Percentiles rank a stretch among this genome's conserved stretches.
Evolutionary conservation across 768 basidiomycete genomes (phyloP).

Genomic region (Amanita thiersii): DNA sequence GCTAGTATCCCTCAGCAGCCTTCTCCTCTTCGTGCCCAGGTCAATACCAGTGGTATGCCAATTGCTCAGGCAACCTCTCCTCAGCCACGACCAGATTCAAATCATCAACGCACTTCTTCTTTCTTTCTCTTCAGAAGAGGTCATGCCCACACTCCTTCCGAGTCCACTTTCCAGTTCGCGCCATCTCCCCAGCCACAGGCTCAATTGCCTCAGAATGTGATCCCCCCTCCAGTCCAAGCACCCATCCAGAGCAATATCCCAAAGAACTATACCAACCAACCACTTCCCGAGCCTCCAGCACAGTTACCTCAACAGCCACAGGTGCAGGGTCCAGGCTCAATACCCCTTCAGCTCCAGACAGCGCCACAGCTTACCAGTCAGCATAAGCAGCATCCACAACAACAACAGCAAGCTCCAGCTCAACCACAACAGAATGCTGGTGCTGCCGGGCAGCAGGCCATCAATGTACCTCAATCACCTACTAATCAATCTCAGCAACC

Average conservation of each 20-base stretch:
- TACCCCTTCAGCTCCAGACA: constrained; percentile 7
- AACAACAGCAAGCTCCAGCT: constrained; percentile 15
- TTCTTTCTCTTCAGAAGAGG: constrained; percentile 53
- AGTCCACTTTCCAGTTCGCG: constrained; percentile 13
- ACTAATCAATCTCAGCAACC: constrained; percentile 13
- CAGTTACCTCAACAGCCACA: constrained; percentile 5
- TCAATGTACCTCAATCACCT: background rate
- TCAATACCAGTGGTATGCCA: background rate
- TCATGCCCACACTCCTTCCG: constrained; percentile 23
- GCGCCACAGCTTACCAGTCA: constrained; percentile 10
- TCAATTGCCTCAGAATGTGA: constrained; percentile 9
- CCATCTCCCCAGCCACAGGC: constrained; percentile 6
- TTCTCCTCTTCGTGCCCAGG: too few species aligned
- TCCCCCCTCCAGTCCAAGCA: constrained; percentile 9
- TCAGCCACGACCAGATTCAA: constrained; percentile 12
- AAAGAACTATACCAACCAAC: constrained; percentile 9
- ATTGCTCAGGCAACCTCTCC: constrained; percentile 2
- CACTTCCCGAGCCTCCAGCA: constrained; percentile 2
- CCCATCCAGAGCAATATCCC: constrained; percentile 8
- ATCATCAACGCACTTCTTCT: constrained; percentile 50
- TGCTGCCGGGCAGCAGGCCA: background rate
- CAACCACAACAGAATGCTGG: background rate
- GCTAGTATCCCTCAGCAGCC: too few species aligned
- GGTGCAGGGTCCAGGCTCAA: background rate
- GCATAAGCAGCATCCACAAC: constrained; percentile 13